These are phyloP conservation scores for Blastocrithidia nonstop DNA, from an alignment of 208 protist genomes.

Conservation along the genomic window DNA sequence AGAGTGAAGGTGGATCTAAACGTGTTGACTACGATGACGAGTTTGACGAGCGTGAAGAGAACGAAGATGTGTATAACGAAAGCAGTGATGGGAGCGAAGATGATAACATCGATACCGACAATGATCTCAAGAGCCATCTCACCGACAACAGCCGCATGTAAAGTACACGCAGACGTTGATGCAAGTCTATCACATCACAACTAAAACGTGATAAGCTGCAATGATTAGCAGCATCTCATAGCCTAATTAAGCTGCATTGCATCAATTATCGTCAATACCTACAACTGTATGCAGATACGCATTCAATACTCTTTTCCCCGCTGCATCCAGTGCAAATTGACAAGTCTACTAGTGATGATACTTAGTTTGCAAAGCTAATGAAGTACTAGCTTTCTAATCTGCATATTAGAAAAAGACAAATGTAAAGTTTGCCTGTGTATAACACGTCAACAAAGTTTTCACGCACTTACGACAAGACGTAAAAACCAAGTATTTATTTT, in stretches of 20 bases:
- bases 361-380: slow-evolving; percentile 4
- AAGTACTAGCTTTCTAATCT: no score
- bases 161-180: no score
- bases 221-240: slow-evolving; percentile 8
- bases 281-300: slow-evolving; percentile 4
- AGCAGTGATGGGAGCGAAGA: not conserved
- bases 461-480: not conserved
- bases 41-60: not conserved
- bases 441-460: no score
- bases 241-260: slow-evolving; percentile 34
- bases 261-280: slow-evolving; percentile 45
- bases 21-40: not conserved
- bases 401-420: no score
- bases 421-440: no score
- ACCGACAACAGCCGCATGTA: not conserved
- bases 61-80: not conserved
- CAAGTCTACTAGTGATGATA: not conserved
- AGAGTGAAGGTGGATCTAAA: no score
- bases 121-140: not conserved
- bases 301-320: slow-evolving; percentile 17
- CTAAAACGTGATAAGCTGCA: no score
- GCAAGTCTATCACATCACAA: no score
- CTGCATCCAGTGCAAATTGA: slow-evolving; percentile 17
- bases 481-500: slow-evolving; percentile 1
- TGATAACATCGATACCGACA: not conserved